Conservation (phyloP, 163 green algal species). For the Coccomyxa subellipsoidea region DNA sequence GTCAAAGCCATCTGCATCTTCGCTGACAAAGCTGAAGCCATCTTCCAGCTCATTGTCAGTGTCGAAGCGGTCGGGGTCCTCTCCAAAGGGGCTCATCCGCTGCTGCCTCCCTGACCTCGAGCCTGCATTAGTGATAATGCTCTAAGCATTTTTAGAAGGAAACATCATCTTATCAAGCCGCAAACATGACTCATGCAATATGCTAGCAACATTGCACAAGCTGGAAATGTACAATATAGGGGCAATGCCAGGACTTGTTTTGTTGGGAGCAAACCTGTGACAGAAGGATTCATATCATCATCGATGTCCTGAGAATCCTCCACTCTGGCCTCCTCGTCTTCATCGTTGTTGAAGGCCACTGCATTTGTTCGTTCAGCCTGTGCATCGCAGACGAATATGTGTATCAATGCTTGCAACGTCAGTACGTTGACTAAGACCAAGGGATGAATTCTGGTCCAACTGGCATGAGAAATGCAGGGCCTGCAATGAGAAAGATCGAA, state of each 20-base stretch:
- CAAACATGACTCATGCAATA: too few relatives aligned
- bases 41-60: constrained; percentile 4
- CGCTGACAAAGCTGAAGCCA: neutral
- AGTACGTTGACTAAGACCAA: too few relatives aligned
- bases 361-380: neutral
- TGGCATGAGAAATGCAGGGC: too few relatives aligned
- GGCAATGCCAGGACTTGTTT: neutral
- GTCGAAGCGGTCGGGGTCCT: neutral
- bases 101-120: neutral
- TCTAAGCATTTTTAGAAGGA: too few relatives aligned
- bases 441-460: too few relatives aligned
- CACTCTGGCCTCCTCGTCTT: neutral
- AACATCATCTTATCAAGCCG: too few relatives aligned
- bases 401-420: too few relatives aligned
- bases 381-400: neutral
- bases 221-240: too few relatives aligned
- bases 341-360: neutral
- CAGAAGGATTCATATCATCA: neutral
- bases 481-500: too few relatives aligned
- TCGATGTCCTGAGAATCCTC: neutral
- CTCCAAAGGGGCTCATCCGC: neutral
- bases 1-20: neutral
- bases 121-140: neutral
- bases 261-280: neutral
- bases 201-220: too few relatives aligned